A percentile compares a stretch with the other conserved stretches of the same genome.
These are phyloP conservation scores for Curvularia spicifera DNA, from an alignment of 2,329 filamentous ascomycete genomes.

Conservation along the genomic window DNA sequence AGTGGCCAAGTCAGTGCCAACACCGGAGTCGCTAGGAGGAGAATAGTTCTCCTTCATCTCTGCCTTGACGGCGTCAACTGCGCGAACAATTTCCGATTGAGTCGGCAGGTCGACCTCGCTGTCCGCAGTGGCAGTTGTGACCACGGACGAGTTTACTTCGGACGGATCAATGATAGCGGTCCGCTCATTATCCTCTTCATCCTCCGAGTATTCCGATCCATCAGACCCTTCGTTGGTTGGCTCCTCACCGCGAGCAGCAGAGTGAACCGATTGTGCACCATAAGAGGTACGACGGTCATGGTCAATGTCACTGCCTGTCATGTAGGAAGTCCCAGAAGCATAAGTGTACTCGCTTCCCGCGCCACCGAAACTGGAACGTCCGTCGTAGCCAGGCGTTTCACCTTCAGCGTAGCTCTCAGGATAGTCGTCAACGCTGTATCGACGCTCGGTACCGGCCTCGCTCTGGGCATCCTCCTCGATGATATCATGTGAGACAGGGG, in stretches of 20 bases:
- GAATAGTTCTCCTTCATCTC: conserved; percentile 39
- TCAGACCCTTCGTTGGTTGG: conserved; percentile 42
- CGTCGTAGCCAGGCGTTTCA: conserved; percentile 45
- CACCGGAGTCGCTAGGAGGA: conserved; percentile 45
- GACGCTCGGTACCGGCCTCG: conserved; percentile 51
- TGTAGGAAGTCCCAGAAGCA: conserved; percentile 56
- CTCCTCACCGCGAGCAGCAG: conserved; percentile 38
- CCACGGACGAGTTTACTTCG: conserved; percentile 33
- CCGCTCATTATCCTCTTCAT: conserved; percentile 44
- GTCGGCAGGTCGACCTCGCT: conserved; percentile 36
- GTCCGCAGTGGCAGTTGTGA: conserved; percentile 31
- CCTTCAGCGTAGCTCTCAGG: conserved; percentile 44
- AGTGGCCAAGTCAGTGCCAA: conserved; percentile 49
- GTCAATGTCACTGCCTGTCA: conserved; percentile 55
- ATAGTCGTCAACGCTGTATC: conserved; percentile 47
- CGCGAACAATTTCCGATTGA: conserved; percentile 41
- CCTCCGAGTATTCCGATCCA: conserved; percentile 39
- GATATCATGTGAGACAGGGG: conserved; percentile 29
- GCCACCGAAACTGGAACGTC: conserved; percentile 52
- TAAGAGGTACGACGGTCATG: conserved; percentile 53
- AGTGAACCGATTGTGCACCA: conserved; percentile 47
- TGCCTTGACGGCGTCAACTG: conserved; percentile 39
- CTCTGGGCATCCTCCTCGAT: conserved; percentile 43
- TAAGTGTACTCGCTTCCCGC: conserved; percentile 54
- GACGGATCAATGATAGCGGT: conserved; percentile 36